Percentiles rank a stretch among this genome's conserved stretches.
Evolutionary conservation across 257 asterid genomes (phyloP).

Genomic region (Marsdenia floribunda): DNA sequence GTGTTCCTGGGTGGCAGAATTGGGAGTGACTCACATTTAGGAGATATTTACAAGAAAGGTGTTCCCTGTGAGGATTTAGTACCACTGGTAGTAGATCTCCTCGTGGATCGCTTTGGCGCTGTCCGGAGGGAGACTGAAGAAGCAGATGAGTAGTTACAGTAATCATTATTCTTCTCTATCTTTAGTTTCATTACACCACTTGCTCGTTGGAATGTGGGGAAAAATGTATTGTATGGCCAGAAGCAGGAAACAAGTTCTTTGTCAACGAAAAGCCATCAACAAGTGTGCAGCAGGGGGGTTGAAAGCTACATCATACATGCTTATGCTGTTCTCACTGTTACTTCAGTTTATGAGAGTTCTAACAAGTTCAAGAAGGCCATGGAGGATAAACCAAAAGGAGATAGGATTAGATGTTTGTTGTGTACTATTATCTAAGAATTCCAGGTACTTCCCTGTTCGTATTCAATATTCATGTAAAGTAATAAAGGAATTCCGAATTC

Average conservation of each 20-base stretch:
- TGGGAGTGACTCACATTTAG: slow-evolving; percentile 91
- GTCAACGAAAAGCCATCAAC: not conserved
- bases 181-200: not conserved
- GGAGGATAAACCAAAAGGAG: not conserved
- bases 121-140: slow-evolving; percentile 66
- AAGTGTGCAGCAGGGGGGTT: not conserved
- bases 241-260: not conserved
- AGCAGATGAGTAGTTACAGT: slow-evolving; percentile 40
- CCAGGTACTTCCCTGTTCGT: not conserved
- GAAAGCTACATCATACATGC: not conserved
- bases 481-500: slow-evolving; percentile 1
- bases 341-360: not conserved
- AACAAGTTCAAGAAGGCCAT: not conserved
- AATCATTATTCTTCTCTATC: not conserved
- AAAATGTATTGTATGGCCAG: not conserved
- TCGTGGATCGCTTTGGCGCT: slow-evolving; percentile 76
- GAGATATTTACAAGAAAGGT: slow-evolving; percentile 71
- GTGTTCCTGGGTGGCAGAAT: slow-evolving; percentile 83
- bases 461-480: not conserved
- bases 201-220: not conserved
- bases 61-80: slow-evolving; percentile 93
- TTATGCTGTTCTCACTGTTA: not conserved
- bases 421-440: not conserved
- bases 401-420: not conserved
- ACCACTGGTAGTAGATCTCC: slow-evolving; percentile 66